Evolutionary conservation across 139 green algal genomes (phyloP).

Genomic region (Micromonas pusilla): DNA sequence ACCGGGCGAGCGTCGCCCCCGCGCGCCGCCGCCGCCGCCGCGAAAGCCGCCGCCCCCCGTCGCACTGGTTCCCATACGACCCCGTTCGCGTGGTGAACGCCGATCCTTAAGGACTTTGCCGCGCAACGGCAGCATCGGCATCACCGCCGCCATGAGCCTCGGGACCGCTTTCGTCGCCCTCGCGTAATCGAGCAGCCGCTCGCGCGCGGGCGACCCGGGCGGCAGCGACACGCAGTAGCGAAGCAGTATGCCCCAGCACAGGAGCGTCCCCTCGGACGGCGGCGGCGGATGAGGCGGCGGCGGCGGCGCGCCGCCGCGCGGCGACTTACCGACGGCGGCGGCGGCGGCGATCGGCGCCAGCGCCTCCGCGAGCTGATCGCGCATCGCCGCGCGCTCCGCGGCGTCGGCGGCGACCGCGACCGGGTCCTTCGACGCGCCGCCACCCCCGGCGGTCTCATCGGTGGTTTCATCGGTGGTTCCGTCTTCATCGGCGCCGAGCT

Average conservation of each 20-base stretch:
- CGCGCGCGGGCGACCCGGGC: background rate
- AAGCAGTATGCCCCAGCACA: background rate
- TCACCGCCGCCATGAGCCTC: background rate
- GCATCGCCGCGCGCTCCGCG: background rate
- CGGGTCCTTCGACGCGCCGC: background rate
- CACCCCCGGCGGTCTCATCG: too few relatives aligned
- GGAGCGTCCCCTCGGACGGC: conserved; percentile 11
- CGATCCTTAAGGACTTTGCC: background rate
- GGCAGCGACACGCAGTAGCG: background rate
- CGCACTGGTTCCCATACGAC: too few relatives aligned
- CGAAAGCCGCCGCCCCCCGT: background rate
- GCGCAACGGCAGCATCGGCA: background rate
- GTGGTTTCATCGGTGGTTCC: background rate
- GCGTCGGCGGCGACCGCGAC: background rate
- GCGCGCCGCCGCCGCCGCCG: background rate
- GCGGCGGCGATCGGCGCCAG: background rate
- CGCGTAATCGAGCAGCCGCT: conserved; percentile 8
- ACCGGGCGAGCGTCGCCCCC: too few relatives aligned
- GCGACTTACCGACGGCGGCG: background rate
- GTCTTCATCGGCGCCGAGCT: background rate
- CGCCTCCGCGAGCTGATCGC: background rate
- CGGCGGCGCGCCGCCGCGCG: too few relatives aligned
- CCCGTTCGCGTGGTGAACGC: too few relatives aligned
- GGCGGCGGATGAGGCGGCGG: too few relatives aligned
- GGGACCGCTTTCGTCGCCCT: background rate